Percentiles rank a stretch among this genome's conserved stretches.
phyloP scores from a whole-genome alignment of 2,329 filamentous ascomycete genomes.

The Pseudogymnoascus sp. region DNA sequence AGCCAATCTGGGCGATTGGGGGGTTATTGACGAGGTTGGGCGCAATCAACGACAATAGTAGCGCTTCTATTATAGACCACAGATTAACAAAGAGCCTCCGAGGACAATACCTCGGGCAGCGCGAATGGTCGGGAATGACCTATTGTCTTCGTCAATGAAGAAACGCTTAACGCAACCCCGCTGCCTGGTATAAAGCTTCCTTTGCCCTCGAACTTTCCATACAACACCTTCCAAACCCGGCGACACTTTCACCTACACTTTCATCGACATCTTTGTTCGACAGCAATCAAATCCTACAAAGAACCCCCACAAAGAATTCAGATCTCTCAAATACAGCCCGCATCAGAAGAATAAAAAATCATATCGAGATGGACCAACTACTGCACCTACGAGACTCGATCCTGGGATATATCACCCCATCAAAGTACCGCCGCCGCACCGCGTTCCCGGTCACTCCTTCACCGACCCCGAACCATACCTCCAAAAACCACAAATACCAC shows the following conservation, averaged over 20 bases:
- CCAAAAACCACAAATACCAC: not conserved
- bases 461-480: conserved; percentile 11
- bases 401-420: conserved; percentile 24
- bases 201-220: not conserved
- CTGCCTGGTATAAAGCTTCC: conserved; percentile 1
- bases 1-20: not conserved
- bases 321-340: not conserved
- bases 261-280: not conserved
- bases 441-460: conserved; percentile 7
- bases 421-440: conserved; percentile 26
- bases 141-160: not conserved
- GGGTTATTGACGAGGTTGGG: not conserved
- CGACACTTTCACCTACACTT: not conserved
- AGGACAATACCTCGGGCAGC: not conserved
- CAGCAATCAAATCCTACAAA: conserved; percentile 1
- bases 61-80: not conserved
- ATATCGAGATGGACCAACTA: conserved; percentile 16
- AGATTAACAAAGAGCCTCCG: not conserved
- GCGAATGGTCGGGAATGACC: not conserved
- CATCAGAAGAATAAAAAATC: not conserved
- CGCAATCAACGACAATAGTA: not conserved
- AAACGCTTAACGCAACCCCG: not conserved
- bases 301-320: not conserved
- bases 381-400: conserved; percentile 24
- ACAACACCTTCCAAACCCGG: not conserved